These are phyloP conservation scores for Thelonectria olida DNA, from an alignment of 2,329 filamentous ascomycete species.

Conservation along the genomic window DNA sequence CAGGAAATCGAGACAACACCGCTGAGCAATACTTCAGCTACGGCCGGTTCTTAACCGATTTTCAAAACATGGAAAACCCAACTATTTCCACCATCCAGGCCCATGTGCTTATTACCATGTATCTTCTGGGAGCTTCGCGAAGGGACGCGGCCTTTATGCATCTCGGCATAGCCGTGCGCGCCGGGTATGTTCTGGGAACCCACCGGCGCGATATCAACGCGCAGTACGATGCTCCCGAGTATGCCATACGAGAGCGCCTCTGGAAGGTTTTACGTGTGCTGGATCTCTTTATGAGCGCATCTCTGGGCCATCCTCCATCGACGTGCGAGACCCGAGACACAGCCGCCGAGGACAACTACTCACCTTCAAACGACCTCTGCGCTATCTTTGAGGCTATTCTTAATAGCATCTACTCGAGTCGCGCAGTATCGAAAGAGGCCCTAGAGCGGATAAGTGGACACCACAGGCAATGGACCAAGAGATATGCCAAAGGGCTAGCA, in stretches of 20 bases:
- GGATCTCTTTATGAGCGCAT: slow-evolving; percentile 45
- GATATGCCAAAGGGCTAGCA: slow-evolving; percentile 21
- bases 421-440: slow-evolving; percentile 37
- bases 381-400: slow-evolving; percentile 48
- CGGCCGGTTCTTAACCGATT: slow-evolving; percentile 46
- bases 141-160: slow-evolving; percentile 50
- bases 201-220: slow-evolving; percentile 40
- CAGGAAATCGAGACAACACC: slow-evolving; percentile 41
- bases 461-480: slow-evolving; percentile 29
- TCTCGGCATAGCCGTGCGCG: slow-evolving; percentile 48
- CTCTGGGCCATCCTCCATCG: slow-evolving; percentile 43
- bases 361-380: slow-evolving; percentile 44
- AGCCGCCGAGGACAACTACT: slow-evolving; percentile 31
- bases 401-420: slow-evolving; percentile 43
- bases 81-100: slow-evolving; percentile 44
- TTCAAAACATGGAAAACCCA: slow-evolving; percentile 49
- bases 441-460: slow-evolving; percentile 30
- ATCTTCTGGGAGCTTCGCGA: slow-evolving; percentile 46
- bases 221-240: slow-evolving; percentile 36
- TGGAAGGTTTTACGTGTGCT: slow-evolving; percentile 45
- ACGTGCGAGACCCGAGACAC: slow-evolving; percentile 42
- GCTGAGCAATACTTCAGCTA: slow-evolving; percentile 46
- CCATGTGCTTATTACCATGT: slow-evolving; percentile 47
- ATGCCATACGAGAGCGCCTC: slow-evolving; percentile 37
- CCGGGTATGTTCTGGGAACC: slow-evolving; percentile 46